Evolutionary conservation across 1,284 basidiomycete species (phyloP).

Genomic region (Mycena sp.): DNA sequence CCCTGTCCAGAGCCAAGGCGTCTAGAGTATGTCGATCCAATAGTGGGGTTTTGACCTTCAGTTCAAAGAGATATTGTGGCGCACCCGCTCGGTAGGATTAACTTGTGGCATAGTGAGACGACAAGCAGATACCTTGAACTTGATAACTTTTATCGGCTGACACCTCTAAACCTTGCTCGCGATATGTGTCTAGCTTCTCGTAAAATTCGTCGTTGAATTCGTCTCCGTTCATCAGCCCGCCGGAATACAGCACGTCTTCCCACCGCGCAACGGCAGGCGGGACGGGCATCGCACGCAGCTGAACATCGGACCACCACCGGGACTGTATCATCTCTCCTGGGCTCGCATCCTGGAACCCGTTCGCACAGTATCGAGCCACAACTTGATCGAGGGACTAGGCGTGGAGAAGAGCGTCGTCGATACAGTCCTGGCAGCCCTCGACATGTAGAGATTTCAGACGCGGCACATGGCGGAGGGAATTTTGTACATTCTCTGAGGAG

Average conservation of each 20-base stretch:
- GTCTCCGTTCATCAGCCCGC: too few species aligned
- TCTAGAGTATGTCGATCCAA: too few species aligned
- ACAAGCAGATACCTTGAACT: too few species aligned
- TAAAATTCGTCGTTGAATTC: too few species aligned
- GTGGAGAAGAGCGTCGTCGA: background rate
- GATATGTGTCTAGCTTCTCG: too few species aligned
- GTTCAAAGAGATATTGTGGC: too few species aligned
- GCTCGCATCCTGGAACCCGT: background rate
- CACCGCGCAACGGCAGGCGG: background rate
- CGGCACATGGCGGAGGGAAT: background rate
- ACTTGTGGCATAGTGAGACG: too few species aligned
- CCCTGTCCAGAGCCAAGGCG: too few species aligned
- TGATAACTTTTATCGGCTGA: too few species aligned
- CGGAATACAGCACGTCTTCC: background rate
- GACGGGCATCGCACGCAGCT: background rate
- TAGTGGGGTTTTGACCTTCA: too few species aligned
- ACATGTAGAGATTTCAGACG: background rate
- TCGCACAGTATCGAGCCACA: background rate
- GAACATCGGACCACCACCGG: slow-evolving; percentile 8
- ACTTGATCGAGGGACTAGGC: background rate
- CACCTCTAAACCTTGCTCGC: too few species aligned
- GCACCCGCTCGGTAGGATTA: too few species aligned
- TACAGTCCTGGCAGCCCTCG: background rate
- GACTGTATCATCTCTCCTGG: background rate
- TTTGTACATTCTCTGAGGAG: background rate